A percentile compares a stretch with the other conserved stretches of the same genome.
phyloP scores from a whole-genome alignment of 2,329 filamentous ascomycete species.

The Ophiostoma himal-ulmi region DNA sequence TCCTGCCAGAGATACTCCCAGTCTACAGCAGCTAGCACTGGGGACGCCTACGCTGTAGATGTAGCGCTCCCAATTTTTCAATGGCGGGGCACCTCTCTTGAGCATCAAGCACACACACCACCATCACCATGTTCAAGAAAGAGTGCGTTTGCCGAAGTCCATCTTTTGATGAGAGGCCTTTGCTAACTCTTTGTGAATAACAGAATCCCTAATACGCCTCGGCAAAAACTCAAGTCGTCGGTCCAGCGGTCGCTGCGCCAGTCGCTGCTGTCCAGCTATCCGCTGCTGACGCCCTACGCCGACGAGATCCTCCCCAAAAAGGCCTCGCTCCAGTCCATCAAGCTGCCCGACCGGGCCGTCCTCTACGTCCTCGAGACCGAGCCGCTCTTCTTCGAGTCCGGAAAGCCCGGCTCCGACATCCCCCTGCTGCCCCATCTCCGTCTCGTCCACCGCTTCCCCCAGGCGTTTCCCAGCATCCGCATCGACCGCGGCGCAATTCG shows the following conservation, averaged over 20 bases:
- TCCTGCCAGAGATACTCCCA: too few relatives aligned
- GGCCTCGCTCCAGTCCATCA: slow-evolving; percentile 79
- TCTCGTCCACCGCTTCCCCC: slow-evolving; percentile 84
- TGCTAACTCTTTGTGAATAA: neutral
- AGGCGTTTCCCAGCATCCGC: slow-evolving; percentile 73
- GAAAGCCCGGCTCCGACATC: slow-evolving; percentile 33
- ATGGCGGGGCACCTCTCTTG: slow-evolving; percentile 17
- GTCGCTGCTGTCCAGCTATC: slow-evolving; percentile 78
- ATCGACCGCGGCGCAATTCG: slow-evolving; percentile 95
- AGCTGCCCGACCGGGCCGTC: slow-evolving; percentile 83
- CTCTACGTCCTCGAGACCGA: slow-evolving; percentile 75
- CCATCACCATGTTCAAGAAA: slow-evolving; percentile 75
- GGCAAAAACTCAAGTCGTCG: slow-evolving; percentile 16
- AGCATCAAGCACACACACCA: slow-evolving; percentile 8
- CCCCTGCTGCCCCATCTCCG: slow-evolving; percentile 80
- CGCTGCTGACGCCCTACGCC: slow-evolving; percentile 77
- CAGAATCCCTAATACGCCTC: slow-evolving; percentile 4
- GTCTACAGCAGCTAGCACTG: neutral
- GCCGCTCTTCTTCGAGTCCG: slow-evolving; percentile 88
- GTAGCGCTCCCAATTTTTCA: slow-evolving; percentile 15
- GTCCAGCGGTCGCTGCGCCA: slow-evolving; percentile 73
- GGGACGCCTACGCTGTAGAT: slow-evolving; percentile 11
- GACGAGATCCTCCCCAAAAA: slow-evolving; percentile 96
- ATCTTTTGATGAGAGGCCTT: neutral
- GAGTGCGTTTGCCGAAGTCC: slow-evolving; percentile 52